Conservation (phyloP, 305 asterid genomes). For the Solanum hybrid region DNA sequence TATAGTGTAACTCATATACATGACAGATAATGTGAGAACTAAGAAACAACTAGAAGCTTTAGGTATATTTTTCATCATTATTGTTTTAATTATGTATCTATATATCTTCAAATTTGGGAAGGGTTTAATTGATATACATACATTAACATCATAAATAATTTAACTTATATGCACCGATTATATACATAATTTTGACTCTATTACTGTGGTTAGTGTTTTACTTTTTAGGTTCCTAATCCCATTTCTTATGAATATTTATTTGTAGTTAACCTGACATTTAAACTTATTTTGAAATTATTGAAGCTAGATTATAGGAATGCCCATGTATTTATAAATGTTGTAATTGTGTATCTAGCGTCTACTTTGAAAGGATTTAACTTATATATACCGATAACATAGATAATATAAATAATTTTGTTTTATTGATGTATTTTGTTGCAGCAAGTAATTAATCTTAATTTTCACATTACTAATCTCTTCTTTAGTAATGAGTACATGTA, state of each 20-base stretch:
- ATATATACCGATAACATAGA: no score
- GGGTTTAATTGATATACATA: neutral
- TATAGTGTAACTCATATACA: no score
- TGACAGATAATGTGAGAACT: no score
- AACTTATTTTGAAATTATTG: neutral
- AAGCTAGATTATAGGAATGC: neutral
- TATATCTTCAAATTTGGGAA: neutral
- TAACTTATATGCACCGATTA: neutral
- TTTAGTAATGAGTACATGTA: no score
- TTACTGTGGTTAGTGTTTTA: neutral
- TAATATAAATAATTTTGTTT: no score
- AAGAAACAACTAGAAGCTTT: no score
- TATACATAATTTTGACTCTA: neutral
- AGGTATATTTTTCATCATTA: no score
- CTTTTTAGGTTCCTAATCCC: neutral
- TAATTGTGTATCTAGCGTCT: neutral
- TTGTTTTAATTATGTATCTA: neutral
- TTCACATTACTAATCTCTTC: no score
- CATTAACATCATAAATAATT: neutral
- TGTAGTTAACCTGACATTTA: neutral
- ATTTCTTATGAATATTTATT: no score
- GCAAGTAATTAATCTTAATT: no score
- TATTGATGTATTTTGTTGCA: no score
- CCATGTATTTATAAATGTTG: neutral
- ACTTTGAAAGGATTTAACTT: neutral